Conservation (phyloP, 164 flowering plant genomes). For the Nymphaea colorata region DNA sequence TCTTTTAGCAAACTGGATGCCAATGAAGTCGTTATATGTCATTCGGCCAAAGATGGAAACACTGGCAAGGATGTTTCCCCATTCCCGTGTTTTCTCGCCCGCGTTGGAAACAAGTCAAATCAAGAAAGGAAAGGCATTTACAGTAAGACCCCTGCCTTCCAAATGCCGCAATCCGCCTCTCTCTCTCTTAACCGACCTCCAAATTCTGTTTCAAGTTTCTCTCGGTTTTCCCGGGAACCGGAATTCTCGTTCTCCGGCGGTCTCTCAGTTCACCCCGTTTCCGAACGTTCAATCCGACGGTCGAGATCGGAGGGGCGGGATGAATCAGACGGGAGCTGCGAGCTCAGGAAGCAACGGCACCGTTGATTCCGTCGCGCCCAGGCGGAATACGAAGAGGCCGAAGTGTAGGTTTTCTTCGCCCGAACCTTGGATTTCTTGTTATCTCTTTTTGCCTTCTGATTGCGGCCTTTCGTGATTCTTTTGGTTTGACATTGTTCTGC, state of each 20-base stretch:
- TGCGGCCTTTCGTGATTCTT: neutral
- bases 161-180: no score
- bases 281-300: neutral
- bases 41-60: no score
- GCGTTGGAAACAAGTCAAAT: no score
- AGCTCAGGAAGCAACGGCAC: conserved; percentile 11
- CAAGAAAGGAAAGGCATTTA: no score
- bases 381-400: conserved; percentile 23
- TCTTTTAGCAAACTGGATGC: no score
- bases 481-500: neutral
- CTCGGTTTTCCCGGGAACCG: neutral
- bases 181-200: neutral
- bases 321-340: conserved; percentile 10
- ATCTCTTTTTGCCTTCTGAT: neutral
- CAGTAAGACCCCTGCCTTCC: no score
- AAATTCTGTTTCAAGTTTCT: no score
- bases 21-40: no score
- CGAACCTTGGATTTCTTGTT: neutral
- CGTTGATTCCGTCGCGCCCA: conserved; percentile 10
- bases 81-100: no score
- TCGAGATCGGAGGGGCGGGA: neutral
- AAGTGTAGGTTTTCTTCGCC: conserved; percentile 11
- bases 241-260: neutral
- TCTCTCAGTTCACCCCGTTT: neutral
- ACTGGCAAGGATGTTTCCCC: no score